A percentile compares a stretch with the other conserved stretches of the same genome.
Conservation (phyloP, 768 basidiomycete species). For the Suillus subalutaceus region DNA sequence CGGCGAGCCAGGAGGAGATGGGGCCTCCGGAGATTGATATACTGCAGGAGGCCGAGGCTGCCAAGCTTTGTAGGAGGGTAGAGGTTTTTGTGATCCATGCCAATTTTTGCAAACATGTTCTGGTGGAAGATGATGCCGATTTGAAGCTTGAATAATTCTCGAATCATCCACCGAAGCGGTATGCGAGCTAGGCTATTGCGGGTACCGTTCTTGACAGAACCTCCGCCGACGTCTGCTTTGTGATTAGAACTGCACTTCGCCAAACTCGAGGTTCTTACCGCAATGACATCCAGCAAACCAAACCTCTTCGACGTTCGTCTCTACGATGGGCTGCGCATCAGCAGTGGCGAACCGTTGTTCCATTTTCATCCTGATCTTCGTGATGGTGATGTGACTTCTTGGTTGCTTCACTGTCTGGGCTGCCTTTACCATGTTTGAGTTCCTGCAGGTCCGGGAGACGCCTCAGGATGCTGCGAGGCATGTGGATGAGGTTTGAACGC, state of each 20-base stretch:
- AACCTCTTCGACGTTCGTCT: constrained; percentile 72
- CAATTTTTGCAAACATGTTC: constrained; percentile 42
- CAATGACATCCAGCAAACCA: constrained; percentile 82
- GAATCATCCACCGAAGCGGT: constrained; percentile 77
- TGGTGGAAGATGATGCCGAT: constrained; percentile 62
- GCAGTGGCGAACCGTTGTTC: constrained; percentile 43
- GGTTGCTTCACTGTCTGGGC: constrained; percentile 3
- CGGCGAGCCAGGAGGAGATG: constrained; percentile 17
- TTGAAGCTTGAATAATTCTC: constrained; percentile 59
- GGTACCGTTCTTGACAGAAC: constrained; percentile 58
- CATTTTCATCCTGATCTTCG: constrained; percentile 36
- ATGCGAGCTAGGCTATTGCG: constrained; percentile 69
- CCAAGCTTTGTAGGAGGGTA: constrained; percentile 31
- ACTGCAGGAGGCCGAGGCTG: constrained; percentile 38
- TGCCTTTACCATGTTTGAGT: constrained; percentile 5
- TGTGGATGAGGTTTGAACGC: constrained; percentile 55
- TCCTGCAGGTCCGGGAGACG: constrained; percentile 17
- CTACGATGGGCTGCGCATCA: constrained; percentile 14
- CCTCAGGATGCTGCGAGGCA: constrained; percentile 40
- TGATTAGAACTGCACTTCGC: neutral
- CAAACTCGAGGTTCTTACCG: constrained; percentile 43
- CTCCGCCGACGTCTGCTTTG: constrained; percentile 73
- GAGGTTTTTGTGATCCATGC: constrained; percentile 51
- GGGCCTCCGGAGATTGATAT: constrained; percentile 25
- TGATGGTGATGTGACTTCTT: constrained; percentile 13